Evolutionary conservation across 2,329 filamentous ascomycete species (phyloP).

Genomic region (Colletotrichum karsti): DNA sequence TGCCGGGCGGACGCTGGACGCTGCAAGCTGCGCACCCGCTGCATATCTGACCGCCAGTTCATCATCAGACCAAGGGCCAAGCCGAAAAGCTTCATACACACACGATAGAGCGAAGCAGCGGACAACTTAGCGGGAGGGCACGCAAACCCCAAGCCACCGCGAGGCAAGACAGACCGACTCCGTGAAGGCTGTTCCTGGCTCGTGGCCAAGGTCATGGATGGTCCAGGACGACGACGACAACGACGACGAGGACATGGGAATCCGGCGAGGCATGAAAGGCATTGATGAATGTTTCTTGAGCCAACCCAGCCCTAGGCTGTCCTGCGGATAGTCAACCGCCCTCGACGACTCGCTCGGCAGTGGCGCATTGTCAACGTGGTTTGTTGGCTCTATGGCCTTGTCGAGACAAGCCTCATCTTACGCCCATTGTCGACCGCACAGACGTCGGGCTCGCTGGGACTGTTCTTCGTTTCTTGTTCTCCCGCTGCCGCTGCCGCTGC

Average conservation of each 20-base stretch:
- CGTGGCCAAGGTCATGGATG: not conserved
- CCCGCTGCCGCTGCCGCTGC: conserved; percentile 24
- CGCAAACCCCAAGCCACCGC: conserved; percentile 4
- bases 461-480: conserved; percentile 13
- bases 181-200: conserved; percentile 5
- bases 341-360: conserved; percentile 25
- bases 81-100: not conserved
- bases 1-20: conserved; percentile 27
- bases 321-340: conserved; percentile 8
- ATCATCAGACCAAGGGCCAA: conserved; percentile 37
- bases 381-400: conserved; percentile 32
- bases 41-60: conserved; percentile 60
- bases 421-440: conserved; percentile 33
- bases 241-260: not conserved
- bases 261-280: conserved; percentile 20
- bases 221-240: not conserved
- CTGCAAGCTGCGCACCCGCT: conserved; percentile 33
- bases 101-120: not conserved
- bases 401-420: conserved; percentile 37
- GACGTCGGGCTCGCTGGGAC: conserved; percentile 21
- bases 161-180: conserved; percentile 3
- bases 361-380: conserved; percentile 25
- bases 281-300: conserved; percentile 24
- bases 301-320: conserved; percentile 4
- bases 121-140: not conserved